Evolutionary conservation across 2,329 filamentous ascomycete species (phyloP), one percentile per base, ranked within the genome.

Genomic region (Trichophyton verrucosum): DNA sequence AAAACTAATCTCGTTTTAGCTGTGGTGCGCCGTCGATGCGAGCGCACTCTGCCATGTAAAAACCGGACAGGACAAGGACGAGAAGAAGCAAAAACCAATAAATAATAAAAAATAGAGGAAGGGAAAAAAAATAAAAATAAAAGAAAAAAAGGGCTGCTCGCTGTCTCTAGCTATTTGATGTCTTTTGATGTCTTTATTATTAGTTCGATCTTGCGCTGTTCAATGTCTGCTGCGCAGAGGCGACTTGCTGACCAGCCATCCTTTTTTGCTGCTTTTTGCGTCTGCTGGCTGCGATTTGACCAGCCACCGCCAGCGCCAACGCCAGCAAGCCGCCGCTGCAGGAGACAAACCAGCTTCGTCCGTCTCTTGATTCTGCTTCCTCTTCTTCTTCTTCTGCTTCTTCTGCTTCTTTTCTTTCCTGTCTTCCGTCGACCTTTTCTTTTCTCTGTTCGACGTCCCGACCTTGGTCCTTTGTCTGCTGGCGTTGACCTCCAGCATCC

Each of bases 231-330:
- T 15, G 33, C 5, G 30, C 30, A 33, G 8, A 33, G 13, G 24
- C n/a, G 38, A n/a, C 24, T 60, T 55, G 13, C 33, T 38, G n/a
- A 40, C 62, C 59, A 63, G 59, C 59, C 61, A 59, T 62, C 59
- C 33, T 15, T 20, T 51, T 62, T 62, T 33, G 53, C n/a, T 44
- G 20, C 20, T 17, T n/a, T 44, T 3, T 44, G 13, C 55, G 30
- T 51, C 53, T 22, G 24, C 38, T 4, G 40, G 30, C 47, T 55
- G 33, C 60, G 42, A 63, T 61, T 63, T 30, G 61, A 63, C 61
- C 61, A 63, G 61, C 61, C 61, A 63, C 61, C 58, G 33, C 60
- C 58, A 38, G 22, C 33, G 4, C 13, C 11, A 53, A 3, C 22
- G 20, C 22, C 17, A 22, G 30, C 42, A 22, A 40, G 42, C 44